These are phyloP conservation scores for Moniliophthora roreri DNA, from an alignment of 1,284 basidiomycete genomes.

Conservation along the genomic window DNA sequence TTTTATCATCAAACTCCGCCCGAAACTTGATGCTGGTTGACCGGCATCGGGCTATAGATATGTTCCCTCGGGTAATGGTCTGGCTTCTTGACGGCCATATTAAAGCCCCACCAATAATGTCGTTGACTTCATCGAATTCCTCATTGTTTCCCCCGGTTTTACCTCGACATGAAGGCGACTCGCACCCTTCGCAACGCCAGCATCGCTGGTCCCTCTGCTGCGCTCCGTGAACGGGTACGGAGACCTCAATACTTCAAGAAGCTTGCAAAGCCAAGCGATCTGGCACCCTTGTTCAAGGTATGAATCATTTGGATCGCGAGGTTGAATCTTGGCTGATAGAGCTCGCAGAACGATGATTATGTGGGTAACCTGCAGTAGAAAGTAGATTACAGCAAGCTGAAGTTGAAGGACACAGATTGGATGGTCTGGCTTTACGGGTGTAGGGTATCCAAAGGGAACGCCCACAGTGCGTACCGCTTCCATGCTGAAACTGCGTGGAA, in stretches of 20 bases:
- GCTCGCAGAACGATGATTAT: slow-evolving; percentile 41
- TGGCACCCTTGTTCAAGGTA: slow-evolving; percentile 46
- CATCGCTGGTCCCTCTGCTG: slow-evolving; percentile 26
- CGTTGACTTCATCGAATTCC: neutral
- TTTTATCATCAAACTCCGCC: too few relatives aligned
- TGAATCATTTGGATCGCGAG: slow-evolving; percentile 8
- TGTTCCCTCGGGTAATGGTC: too few relatives aligned
- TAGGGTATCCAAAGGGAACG: slow-evolving; percentile 49
- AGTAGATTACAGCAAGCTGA: neutral
- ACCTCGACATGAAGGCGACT: slow-evolving; percentile 11
- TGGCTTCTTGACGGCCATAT: too few relatives aligned
- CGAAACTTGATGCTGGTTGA: too few relatives aligned
- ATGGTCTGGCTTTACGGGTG: slow-evolving; percentile 51
- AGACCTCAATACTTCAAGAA: slow-evolving; percentile 38
- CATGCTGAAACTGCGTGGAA: neutral
- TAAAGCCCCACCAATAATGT: too few relatives aligned
- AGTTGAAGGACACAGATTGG: slow-evolving; percentile 34
- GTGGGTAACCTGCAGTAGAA: too few relatives aligned
- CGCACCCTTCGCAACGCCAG: slow-evolving; percentile 12
- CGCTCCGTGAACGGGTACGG: slow-evolving; percentile 39
- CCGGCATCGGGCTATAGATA: too few relatives aligned
- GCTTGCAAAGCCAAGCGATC: slow-evolving; percentile 35
- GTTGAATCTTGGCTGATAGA: neutral
- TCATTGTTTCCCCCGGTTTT: neutral
- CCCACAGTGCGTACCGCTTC: slow-evolving; percentile 33